phyloP scores from a whole-genome alignment of 2,329 filamentous ascomycete genomes.

The Colletotrichum aenigma region DNA sequence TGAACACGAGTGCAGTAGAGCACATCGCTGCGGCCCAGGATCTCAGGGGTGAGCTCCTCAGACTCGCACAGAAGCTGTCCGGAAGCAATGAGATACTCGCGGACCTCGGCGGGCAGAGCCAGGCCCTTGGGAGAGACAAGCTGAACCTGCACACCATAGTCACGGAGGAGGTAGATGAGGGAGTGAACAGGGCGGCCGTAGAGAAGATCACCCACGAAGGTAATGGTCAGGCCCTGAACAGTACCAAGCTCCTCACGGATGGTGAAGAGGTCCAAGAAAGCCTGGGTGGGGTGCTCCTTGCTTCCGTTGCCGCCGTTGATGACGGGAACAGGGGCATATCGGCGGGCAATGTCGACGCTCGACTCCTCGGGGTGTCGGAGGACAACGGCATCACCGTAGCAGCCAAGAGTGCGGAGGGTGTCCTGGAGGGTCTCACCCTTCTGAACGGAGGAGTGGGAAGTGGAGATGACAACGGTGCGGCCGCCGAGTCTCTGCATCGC shows the following conservation, averaged over 20 bases:
- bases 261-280: conserved; percentile 96
- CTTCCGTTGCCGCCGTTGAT: conserved; percentile 98
- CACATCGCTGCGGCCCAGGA: conserved; percentile 85
- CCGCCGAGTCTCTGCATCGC: conserved; percentile 98
- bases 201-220: conserved; percentile 90
- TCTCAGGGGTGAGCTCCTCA: conserved; percentile 81
- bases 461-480: conserved; percentile 80
- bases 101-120: conserved; percentile 75
- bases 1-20: conserved; percentile 97
- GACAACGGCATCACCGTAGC: conserved; percentile 95
- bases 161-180: conserved; percentile 87
- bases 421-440: conserved; percentile 96
- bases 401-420: conserved; percentile 89
- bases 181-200: conserved; percentile 97
- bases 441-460: conserved; percentile 83
- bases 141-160: conserved; percentile 95
- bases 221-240: conserved; percentile 93
- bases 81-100: conserved; percentile 71
- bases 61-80: conserved; percentile 81
- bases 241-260: conserved; percentile 97
- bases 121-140: conserved; percentile 85
- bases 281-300: conserved; percentile 96
- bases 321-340: conserved; percentile 87
- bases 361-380: conserved; percentile 87
- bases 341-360: conserved; percentile 81